Conservation (phyloP, 2,329 filamentous ascomycete genomes). For the Diaporthe amygdali region DNA sequence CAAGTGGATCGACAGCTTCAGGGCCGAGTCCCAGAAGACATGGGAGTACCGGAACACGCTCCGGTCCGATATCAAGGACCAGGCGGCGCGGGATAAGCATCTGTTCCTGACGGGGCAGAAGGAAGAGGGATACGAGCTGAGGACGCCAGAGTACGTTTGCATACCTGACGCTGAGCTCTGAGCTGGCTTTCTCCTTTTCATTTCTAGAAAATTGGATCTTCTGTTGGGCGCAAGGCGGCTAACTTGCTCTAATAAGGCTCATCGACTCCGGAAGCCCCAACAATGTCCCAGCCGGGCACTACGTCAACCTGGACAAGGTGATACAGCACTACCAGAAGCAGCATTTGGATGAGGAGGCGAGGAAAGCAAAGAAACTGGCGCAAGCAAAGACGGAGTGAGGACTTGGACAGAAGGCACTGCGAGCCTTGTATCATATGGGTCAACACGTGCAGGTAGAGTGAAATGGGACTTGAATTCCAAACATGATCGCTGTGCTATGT, state of each 20-base stretch:
- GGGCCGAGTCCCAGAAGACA: constrained; percentile 49
- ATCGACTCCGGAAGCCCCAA: constrained; percentile 55
- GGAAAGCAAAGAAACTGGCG: constrained; percentile 56
- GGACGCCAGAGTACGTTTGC: constrained; percentile 61
- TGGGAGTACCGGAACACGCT: constrained; percentile 59
- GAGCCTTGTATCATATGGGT: constrained; percentile 3
- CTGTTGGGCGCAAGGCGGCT: background rate
- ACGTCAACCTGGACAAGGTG: constrained; percentile 59
- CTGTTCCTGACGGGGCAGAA: constrained; percentile 54
- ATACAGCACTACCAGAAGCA: constrained; percentile 62
- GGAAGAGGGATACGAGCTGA: constrained; percentile 55
- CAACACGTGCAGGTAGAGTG: background rate
- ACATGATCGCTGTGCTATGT: background rate
- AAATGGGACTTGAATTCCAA: background rate
- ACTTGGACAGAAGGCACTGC: background rate
- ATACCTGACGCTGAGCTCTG: background rate
- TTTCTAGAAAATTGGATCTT: background rate
- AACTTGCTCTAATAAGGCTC: constrained; percentile 41
- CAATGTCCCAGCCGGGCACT: constrained; percentile 62
- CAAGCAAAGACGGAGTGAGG: constrained; percentile 39
- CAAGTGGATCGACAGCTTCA: constrained; percentile 51
- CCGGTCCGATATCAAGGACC: constrained; percentile 57
- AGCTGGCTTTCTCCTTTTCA: background rate
- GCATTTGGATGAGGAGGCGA: constrained; percentile 59
- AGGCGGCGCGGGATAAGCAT: constrained; percentile 63